Percentiles rank a stretch among this genome's conserved stretches.
Conservation (phyloP, 768 basidiomycete species). For the Suillus occidentalis region DNA sequence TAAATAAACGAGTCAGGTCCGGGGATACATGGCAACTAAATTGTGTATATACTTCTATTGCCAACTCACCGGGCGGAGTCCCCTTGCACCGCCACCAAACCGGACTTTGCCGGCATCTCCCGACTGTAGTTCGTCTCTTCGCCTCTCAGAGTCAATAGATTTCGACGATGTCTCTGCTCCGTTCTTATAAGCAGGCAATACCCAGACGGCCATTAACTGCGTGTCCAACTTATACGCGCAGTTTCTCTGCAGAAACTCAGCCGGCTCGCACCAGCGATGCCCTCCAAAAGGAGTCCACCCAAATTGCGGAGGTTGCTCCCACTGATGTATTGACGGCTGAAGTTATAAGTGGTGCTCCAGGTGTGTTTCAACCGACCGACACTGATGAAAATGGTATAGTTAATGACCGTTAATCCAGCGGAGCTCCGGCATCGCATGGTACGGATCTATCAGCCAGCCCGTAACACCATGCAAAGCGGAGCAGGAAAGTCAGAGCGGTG, state of each 20-base stretch:
- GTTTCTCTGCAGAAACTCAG: slow-evolving; percentile 20
- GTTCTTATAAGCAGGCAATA: slow-evolving; percentile 38
- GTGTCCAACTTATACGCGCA: slow-evolving; percentile 17
- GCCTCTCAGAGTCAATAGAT: not conserved
- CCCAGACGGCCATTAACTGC: slow-evolving; percentile 20
- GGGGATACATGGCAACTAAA: not conserved
- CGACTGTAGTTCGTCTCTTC: not conserved
- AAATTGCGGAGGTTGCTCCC: slow-evolving; percentile 47
- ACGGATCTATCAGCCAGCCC: slow-evolving; percentile 89
- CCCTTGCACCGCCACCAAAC: slow-evolving; percentile 2
- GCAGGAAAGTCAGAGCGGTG: slow-evolving; percentile 83
- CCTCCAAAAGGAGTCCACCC: slow-evolving; percentile 27
- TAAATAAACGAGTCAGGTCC: not conserved
- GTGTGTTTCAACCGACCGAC: slow-evolving; percentile 41
- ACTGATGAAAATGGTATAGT: not conserved
- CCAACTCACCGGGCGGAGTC: no score
- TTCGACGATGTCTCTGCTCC: slow-evolving; percentile 56
- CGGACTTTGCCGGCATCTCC: not conserved
- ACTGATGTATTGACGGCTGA: slow-evolving; percentile 74
- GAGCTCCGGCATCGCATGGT: slow-evolving; percentile 87
- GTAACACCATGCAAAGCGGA: slow-evolving; percentile 95
- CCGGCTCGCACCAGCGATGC: slow-evolving; percentile 23
- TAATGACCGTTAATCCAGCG: slow-evolving; percentile 40
- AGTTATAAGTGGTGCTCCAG: slow-evolving; percentile 81
- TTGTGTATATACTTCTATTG: no score